Percentiles rank a stretch among this genome's conserved stretches.
Conservation (phyloP, 129 eudicot genomes). For the Escallonia herrerae region DNA sequence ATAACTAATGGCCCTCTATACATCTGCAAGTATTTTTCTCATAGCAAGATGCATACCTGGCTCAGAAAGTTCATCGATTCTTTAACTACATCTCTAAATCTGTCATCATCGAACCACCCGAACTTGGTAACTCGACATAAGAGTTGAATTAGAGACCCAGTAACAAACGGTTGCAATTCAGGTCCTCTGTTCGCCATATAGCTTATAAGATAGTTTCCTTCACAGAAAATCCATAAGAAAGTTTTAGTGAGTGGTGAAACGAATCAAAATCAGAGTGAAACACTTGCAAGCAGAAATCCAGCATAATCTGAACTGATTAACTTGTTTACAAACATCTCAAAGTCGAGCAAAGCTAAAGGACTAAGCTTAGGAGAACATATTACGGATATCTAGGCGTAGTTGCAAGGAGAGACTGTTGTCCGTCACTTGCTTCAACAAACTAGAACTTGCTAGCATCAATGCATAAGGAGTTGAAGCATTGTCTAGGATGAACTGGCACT, state of each 20-base stretch:
- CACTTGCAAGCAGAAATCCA: too few relatives aligned
- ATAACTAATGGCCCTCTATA: too few relatives aligned
- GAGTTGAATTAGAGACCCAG: constrained; percentile 82
- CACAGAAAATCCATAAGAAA: constrained; percentile 30
- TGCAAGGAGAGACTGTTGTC: constrained; percentile 90
- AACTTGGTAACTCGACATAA: constrained; percentile 88
- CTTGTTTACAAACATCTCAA: neutral
- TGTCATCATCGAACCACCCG: constrained; percentile 96
- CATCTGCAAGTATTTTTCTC: too few relatives aligned
- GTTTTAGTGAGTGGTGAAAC: constrained; percentile 19
- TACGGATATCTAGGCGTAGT: constrained; percentile 98
- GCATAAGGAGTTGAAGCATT: constrained; percentile 95
- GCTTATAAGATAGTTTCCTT: constrained; percentile 88
- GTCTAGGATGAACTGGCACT: constrained; percentile 93
- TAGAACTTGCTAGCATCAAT: constrained; percentile 97
- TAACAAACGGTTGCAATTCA: constrained; percentile 82
- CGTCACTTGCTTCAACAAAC: constrained; percentile 98
- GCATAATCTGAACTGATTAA: too few relatives aligned
- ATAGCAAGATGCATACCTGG: constrained; percentile 42
- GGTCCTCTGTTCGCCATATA: constrained; percentile 97
- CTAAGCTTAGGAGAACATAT: constrained; percentile 15
- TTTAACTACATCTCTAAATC: constrained; percentile 79
- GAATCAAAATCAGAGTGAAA: neutral
- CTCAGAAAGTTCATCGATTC: constrained; percentile 76
- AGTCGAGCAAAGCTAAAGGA: constrained; percentile 1